Base-by-base conservation (phyloP, 1,284 basidiomycete genomes). In the Cutaneotrichosporon mucoides region DNA sequence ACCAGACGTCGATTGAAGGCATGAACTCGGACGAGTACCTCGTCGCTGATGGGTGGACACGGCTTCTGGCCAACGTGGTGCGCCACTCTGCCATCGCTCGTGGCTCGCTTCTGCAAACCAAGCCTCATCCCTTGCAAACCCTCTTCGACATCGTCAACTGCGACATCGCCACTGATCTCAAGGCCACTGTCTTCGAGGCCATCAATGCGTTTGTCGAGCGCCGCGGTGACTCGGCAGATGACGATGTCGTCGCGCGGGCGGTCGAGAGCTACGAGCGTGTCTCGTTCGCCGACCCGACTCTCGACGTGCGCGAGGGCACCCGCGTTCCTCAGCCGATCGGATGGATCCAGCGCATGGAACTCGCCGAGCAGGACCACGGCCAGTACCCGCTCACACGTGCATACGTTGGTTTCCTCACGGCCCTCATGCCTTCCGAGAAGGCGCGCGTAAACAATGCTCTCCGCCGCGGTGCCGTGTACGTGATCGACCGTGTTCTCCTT, bases 381-480 rank as follows among this genome's bases (percentile, higher is more conserved):
- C 73, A 86, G 53, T 98, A 93, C 74, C 92, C 92, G 0, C 84
- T 89, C 5, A 94, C 92, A 0, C 87, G 91, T 10, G 88, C 91
- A 0, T 95, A 97, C 79, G 79, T 97, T 56, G 84, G 84, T 61
- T 84, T 98, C 57, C 84, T 99, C 57, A 84, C 84, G 58, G 87
- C 88, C 0, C 82, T 98, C 55, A 82, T 75, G 85, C 88, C 4
- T 84, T 86, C 40, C 44, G 61, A 65, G 8, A 59, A 62, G 50
- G 11, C 61, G 9, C 56, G 66, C n/a, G 53, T 72, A 16, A 60
- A 65, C 62, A 69, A 68, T 41, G 0, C 91, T 86, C 2, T 97
- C 88, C 71, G 73, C 6, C 66, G 73, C 6, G 72, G 69, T 71
- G 82, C 88, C 10, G 81, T 83, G 33, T 98, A 95, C 72, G 88